Conservation (phyloP, 2,329 filamentous ascomycete species). For the Eutypella sp. region DNA sequence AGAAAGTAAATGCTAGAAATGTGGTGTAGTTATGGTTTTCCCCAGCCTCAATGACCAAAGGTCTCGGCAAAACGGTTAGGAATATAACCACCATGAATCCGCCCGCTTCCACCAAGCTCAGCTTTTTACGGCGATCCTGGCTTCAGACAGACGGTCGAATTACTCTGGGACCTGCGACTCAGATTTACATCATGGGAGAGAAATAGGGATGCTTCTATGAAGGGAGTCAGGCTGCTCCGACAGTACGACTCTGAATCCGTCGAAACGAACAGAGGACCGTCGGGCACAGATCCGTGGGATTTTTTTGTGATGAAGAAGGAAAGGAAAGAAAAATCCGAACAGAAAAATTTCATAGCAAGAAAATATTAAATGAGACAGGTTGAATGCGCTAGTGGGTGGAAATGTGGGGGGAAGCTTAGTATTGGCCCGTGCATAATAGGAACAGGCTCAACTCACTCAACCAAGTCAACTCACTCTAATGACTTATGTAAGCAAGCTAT, state of each 20-base stretch:
- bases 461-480: no score
- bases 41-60: conserved; percentile 86
- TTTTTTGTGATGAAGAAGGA: conserved; percentile 28
- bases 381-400: not conserved
- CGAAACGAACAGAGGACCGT: conserved; percentile 60
- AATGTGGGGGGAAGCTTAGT: no score
- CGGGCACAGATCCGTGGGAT: conserved; percentile 81
- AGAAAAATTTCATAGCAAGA: conserved; percentile 15
- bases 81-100: conserved; percentile 74
- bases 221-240: conserved; percentile 80
- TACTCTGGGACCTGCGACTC: conserved; percentile 93
- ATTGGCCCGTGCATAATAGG: no score
- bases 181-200: conserved; percentile 80
- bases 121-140: conserved; percentile 62
- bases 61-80: conserved; percentile 83
- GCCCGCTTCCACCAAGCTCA: conserved; percentile 60
- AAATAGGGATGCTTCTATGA: conserved; percentile 69
- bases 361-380: conserved; percentile 2
- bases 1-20: no score
- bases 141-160: conserved; percentile 54
- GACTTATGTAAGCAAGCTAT: no score
- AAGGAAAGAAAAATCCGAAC: conserved; percentile 31
- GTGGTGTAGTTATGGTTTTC: conserved; percentile 81
- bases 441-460: no score
- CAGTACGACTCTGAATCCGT: conserved; percentile 68